Evolutionary conservation across 164 flowering plant genomes (phyloP), one percentile per base, ranked within the genome.

Genomic region (Sextonia rubra): DNA sequence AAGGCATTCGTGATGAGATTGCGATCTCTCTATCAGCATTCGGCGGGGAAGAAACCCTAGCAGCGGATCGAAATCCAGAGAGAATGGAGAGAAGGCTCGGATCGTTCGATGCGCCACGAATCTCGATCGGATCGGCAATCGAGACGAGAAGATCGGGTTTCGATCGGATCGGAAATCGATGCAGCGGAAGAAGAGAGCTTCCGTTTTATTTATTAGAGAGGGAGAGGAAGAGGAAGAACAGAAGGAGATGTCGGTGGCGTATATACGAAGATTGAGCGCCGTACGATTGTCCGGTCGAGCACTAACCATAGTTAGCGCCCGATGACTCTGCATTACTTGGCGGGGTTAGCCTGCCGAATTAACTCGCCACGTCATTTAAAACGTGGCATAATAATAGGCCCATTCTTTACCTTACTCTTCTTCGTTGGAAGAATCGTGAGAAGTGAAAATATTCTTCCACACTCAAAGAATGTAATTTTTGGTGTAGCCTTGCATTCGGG

Each of bases 381-480:
- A 32, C 44, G 44, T 32, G 44, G 44, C 44, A 32, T 32, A 32
- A 9, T 6, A 32, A 32, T 32, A 9, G 9, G 44, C 44, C 44
- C 44, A 32, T n/a, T n/a, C n/a, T n/a, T n/a, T n/a, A n/a, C n/a
- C n/a, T n/a, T n/a, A n/a, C n/a, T n/a, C n/a, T n/a, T n/a, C n/a
- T n/a, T n/a, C n/a, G n/a, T n/a, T 0, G 0, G 0, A 32, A 0
- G 1, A 32, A 0, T 32, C 7, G 0, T 6, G 9, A 6, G 1
- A 32, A 32, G 44, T 32, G 0, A 32, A 5, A 32, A 6, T 32
- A 32, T 32, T 32, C 7, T 32, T 32, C 7, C 5, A 32, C 7
- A 9, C 0, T 32, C 1, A 32, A 32, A 0, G 7, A 32, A 32
- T 32, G 0, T 30, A 3, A 3, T 6, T 7, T 5, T 6, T 32